Conservation (phyloP, 345 rosid genomes). For the Boechera stricta region DNA sequence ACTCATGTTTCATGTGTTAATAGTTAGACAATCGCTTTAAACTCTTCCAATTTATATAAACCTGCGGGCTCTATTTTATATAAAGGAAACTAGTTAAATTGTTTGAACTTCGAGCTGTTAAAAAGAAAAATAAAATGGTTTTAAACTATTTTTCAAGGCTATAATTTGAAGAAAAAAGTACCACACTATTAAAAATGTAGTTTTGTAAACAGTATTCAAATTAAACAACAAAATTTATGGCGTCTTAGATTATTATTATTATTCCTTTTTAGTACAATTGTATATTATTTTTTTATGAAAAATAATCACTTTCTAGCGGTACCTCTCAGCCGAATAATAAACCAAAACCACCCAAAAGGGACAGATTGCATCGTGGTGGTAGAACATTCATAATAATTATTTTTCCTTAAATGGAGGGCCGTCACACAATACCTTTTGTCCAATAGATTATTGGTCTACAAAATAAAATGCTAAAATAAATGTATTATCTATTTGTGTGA, state of each 20-base stretch:
- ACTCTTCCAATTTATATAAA: not conserved
- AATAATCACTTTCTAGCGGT: not conserved
- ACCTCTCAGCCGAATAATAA: constrained; percentile 12
- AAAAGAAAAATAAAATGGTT: not conserved
- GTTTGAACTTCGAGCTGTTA: not conserved
- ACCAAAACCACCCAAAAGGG: constrained; percentile 24
- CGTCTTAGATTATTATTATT: not conserved
- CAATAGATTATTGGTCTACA: not conserved
- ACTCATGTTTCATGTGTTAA: constrained; percentile 11
- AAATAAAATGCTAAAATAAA: not conserved
- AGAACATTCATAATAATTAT: constrained; percentile 31
- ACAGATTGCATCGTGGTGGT: constrained; percentile 29
- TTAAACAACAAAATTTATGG: not conserved
- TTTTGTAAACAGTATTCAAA: not conserved
- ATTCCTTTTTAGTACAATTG: not conserved
- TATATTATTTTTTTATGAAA: not conserved
- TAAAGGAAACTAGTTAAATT: not conserved
- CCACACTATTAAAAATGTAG: not conserved
- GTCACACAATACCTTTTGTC: constrained; percentile 18
- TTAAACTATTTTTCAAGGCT: not conserved
- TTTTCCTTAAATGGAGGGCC: constrained; percentile 28
- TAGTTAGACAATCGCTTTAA: constrained; percentile 1
- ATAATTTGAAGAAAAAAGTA: not conserved
- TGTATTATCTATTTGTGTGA: not conserved
- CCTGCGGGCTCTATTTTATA: not conserved